A percentile compares a stretch with the other conserved stretches of the same genome.
Conservation (phyloP, 345 rosid genomes). For the Eucalyptus globulus region DNA sequence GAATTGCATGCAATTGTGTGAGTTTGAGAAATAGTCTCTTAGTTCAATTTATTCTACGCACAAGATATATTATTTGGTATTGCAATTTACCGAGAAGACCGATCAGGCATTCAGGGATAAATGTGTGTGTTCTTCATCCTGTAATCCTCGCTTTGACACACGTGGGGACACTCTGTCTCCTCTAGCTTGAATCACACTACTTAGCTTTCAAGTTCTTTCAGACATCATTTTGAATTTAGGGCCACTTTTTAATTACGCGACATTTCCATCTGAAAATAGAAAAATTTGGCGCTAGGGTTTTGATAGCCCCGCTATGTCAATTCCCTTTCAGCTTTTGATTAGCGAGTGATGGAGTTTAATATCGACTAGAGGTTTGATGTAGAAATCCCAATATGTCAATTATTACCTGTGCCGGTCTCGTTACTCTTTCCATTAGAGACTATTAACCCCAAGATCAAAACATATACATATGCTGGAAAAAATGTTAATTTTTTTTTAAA, state of each 20-base stretch:
- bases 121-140: neutral
- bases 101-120: neutral
- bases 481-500: neutral
- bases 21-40: neutral
- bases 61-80: neutral
- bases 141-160: slow-evolving; percentile 10
- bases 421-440: neutral
- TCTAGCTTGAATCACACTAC: slow-evolving; percentile 14
- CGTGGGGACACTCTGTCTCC: slow-evolving; percentile 36
- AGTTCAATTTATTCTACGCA: neutral
- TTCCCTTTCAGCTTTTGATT: neutral
- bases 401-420: neutral
- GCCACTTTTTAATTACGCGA: neutral
- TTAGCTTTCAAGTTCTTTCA: neutral
- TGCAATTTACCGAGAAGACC: neutral
- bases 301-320: neutral
- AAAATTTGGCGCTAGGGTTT: neutral
- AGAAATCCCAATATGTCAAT: neutral
- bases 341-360: neutral
- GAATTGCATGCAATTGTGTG: neutral
- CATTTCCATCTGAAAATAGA: neutral
- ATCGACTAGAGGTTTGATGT: neutral
- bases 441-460: neutral
- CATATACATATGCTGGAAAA: neutral
- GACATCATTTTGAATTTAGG: neutral